These are phyloP conservation scores for Pilasporangium apinafurcum DNA, from an alignment of 352 stramenopile species.

Conservation along the genomic window DNA sequence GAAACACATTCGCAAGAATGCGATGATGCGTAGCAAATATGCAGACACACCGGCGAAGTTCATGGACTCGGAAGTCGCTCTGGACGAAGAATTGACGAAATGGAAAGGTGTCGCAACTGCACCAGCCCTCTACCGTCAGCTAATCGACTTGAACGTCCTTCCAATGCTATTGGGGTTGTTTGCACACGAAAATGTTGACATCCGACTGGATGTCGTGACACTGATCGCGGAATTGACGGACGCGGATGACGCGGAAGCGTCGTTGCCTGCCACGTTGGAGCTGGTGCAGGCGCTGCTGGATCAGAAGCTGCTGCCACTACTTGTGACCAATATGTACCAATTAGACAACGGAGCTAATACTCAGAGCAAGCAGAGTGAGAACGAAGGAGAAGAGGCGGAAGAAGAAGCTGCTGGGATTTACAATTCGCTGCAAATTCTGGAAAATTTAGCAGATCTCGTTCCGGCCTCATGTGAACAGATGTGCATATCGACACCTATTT, in stretches of 20 bases:
- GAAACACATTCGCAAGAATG: slow-evolving; percentile 74
- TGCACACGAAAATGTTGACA: slow-evolving; percentile 79
- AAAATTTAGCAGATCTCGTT: slow-evolving; percentile 65
- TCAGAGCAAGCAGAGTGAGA: no score
- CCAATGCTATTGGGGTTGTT: slow-evolving; percentile 73
- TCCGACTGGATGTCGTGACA: slow-evolving; percentile 40
- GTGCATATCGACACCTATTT: slow-evolving; percentile 33
- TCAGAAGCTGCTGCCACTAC: slow-evolving; percentile 44
- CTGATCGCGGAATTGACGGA: slow-evolving; percentile 71
- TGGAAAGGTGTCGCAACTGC: slow-evolving; percentile 56
- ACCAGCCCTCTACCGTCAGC: slow-evolving; percentile 41
- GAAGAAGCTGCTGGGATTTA: slow-evolving; percentile 71
- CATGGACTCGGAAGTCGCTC: slow-evolving; percentile 73
- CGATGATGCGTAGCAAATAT: slow-evolving; percentile 74
- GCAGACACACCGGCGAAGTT: slow-evolving; percentile 73
- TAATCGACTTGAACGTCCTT: slow-evolving; percentile 58
- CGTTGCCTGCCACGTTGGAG: slow-evolving; percentile 26
- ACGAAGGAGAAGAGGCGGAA: slow-evolving; percentile 26
- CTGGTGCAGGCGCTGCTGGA: slow-evolving; percentile 55
- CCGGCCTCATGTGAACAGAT: slow-evolving; percentile 40
- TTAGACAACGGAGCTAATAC: slow-evolving; percentile 11
- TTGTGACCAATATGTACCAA: slow-evolving; percentile 41
- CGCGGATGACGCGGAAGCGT: slow-evolving; percentile 41
- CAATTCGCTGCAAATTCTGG: slow-evolving; percentile 75
- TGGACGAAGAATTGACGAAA: slow-evolving; percentile 45